Evolutionary conservation across 2,329 filamentous ascomycete species (phyloP), one percentile per base, ranked within the genome.

Genomic region (Colletotrichum scovillei): DNA sequence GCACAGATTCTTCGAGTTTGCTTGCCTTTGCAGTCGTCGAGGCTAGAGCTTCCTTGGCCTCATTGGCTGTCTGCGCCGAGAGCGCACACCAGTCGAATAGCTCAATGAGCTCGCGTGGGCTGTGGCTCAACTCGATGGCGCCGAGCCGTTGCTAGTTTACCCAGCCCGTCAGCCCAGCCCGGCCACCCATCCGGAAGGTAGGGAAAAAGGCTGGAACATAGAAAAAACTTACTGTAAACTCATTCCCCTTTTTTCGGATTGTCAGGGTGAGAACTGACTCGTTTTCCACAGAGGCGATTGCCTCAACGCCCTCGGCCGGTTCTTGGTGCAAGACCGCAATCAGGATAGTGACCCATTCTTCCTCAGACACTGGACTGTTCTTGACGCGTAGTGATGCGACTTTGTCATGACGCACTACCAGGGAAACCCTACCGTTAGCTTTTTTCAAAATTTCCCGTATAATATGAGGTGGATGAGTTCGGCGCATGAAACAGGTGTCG

Each of bases 51-150:
- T 84, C 79, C 60, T 86, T 83, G 46, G 87, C 85, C 32, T 82
- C 82, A 24, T 81, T 79, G 60, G 88, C 84, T 22, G 86, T 84
- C 69, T 88, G 82, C 11, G 89, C 86, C 5, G 91, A 89, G 24
- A 85, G 84, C 55, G 88, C 88, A 72, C 92, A 93, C 93, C 93
- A 95, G 69, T 93, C 90, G 74, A 93, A 92, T 4, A 92, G 84
- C 67, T 91, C 88, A 74, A 94, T 87, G 74, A 88, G 88, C 73
- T 91, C 88, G 56, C 89, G 87, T 42, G 87, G 85, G 70, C 89
- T 86, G 76, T 87, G 84, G 49, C 84, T 81, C 3, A 95, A 83
- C 5, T 86, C 84, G 73, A 95, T 87, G 26, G 88, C 83, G 42
- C 93, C 94, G n/a, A 95, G 87, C 32, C 87, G 90, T 91, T 93